Percentiles rank a stretch among this genome's conserved stretches.
Conservation (phyloP, 2,329 filamentous ascomycete genomes). For the Stagonosporopsis vannaccii region DNA sequence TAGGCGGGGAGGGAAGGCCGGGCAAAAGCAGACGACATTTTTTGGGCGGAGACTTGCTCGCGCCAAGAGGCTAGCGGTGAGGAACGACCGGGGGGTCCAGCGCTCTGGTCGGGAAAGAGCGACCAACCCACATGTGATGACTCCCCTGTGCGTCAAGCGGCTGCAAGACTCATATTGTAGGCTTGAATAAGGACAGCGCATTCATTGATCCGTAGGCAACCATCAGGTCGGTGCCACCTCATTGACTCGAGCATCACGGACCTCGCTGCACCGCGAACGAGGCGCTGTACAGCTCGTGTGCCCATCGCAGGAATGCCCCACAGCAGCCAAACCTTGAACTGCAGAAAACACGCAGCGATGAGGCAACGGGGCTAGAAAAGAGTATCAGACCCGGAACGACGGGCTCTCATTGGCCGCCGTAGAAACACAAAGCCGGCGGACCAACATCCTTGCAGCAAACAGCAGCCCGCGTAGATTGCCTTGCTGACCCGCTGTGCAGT, state of each 20-base stretch:
- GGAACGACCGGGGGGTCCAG: conserved; percentile 23
- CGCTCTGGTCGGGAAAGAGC: conserved; percentile 18
- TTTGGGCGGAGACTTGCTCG: conserved; percentile 28
- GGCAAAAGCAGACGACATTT: conserved; percentile 36
- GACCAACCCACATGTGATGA: conserved; percentile 27
- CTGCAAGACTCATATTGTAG: conserved; percentile 23
- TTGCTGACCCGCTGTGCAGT: conserved; percentile 21
- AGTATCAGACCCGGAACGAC: conserved; percentile 20
- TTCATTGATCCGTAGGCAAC: conserved; percentile 8
- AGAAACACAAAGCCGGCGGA: conserved; percentile 33
- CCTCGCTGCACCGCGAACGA: conserved; percentile 3
- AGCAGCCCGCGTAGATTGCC: conserved; percentile 34
- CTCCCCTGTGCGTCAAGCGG: conserved; percentile 26
- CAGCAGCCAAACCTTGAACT: conserved; percentile 36
- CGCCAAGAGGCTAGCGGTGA: conserved; percentile 31
- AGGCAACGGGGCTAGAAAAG: conserved; percentile 41
- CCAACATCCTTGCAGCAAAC: conserved; percentile 34
- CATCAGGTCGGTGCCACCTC: conserved; percentile 1
- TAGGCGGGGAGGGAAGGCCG: conserved; percentile 41
- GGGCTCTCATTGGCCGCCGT: conserved; percentile 36
- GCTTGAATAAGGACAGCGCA: conserved; percentile 13
- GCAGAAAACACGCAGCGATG: conserved; percentile 37
- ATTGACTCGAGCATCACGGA: conserved; percentile 10
- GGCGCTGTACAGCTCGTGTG: conserved; percentile 33
- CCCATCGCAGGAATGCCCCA: conserved; percentile 39